Base-by-base conservation (phyloP, 768 basidiomycete species). In the Suillus sp. region DNA sequence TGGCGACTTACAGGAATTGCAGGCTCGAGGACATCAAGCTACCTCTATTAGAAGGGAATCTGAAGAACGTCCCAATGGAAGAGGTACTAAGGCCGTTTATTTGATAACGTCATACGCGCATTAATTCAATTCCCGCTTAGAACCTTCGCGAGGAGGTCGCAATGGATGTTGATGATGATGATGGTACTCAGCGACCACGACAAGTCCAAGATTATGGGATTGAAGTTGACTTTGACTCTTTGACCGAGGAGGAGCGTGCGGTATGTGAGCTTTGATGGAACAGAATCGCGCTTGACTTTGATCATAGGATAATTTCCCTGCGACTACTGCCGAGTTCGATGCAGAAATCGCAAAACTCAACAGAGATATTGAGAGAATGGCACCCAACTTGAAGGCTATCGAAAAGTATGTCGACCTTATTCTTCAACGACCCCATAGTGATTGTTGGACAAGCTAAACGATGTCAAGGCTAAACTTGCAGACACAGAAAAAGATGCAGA, bases 51-150 rank as follows among this genome's bases (percentile, higher is more conserved):
- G 74, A 83, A n/a, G n/a, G n/a, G n/a, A n/a, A n/a, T n/a, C n/a
- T n/a, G n/a, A n/a, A n/a, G n/a, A n/a, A n/a, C n/a, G 93, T 99
- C 2, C 92, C 96, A 0, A 92, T 99, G 86, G 95, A 98, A 72
- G 97, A 98, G 86, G 95, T 93, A 55, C n/a, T n/a, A n/a, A 45
- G 79, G 67, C 8, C 6, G 8, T 14, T 30, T 18, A 40, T 35
- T 9, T 22, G 10, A 25, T n/a, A 48, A 8, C 43, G 6, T 37
- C 25, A 35, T 34, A 42, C n/a, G 51, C 10, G 14, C 48, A 30
- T 61, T 71, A 54, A 70, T 47, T 30, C 51, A 16, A 16, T 48
- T 55, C 18, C n/a, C 57, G 60, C 58, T 43, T 64, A 91, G 93
- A 91, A 90, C 69, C 82, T 92, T 25, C 88, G 89, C 5, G 91